Percentiles rank a stretch among this genome's conserved stretches.
phyloP scores from a whole-genome alignment of 2,329 filamentous ascomycete species.

The Pseudopithomyces maydicus region DNA sequence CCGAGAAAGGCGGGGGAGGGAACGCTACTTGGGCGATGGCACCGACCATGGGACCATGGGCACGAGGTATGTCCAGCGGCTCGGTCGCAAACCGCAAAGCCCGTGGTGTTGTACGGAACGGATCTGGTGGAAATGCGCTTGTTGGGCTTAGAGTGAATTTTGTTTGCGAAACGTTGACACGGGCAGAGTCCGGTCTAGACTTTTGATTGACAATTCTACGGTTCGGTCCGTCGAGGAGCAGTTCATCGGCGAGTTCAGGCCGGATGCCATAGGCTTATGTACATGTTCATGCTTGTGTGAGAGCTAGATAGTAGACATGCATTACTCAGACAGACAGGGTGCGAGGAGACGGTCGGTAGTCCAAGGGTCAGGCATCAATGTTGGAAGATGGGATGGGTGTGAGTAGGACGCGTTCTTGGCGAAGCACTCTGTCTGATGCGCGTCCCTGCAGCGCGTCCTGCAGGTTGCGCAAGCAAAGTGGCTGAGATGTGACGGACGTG shows the following conservation, averaged over 20 bases:
- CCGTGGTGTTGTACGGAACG: background rate
- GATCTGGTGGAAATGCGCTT: background rate
- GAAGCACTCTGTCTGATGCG: background rate
- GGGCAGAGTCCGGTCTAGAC: background rate
- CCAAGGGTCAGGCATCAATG: background rate
- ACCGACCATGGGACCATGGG: background rate
- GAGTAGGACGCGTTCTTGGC: background rate
- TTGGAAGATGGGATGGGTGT: background rate
- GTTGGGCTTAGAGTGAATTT: background rate
- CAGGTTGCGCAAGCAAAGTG: constrained; percentile 7
- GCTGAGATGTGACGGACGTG: background rate
- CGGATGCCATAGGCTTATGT: too few relatives aligned
- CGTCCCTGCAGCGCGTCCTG: constrained; percentile 3
- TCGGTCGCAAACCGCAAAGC: background rate
- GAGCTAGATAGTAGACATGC: too few relatives aligned
- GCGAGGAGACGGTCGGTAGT: background rate
- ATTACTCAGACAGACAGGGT: background rate
- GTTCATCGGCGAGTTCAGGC: background rate
- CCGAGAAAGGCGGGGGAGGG: background rate
- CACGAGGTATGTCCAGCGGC: background rate
- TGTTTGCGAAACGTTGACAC: background rate
- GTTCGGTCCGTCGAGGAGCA: background rate
- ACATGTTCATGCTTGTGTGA: background rate
- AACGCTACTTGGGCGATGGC: background rate
- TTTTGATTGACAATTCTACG: background rate